Base-by-base conservation (phyloP, 2,329 filamentous ascomycete species). In the Talaromyces amestolkiae region DNA sequence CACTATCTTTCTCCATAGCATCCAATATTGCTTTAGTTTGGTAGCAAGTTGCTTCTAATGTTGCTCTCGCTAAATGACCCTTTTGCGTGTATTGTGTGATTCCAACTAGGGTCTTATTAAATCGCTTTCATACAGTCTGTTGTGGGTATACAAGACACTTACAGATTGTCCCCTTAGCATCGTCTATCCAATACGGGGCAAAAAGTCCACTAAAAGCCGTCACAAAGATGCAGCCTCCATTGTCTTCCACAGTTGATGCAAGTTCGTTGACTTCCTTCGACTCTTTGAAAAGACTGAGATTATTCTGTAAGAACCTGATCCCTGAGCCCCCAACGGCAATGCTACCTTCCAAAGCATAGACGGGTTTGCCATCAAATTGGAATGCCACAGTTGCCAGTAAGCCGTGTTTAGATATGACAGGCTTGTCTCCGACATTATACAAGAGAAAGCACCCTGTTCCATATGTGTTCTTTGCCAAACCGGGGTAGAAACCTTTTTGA, bases 121-220 rank as follows among this genome's bases (percentile, higher is more conserved):
- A 39, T 7, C 10, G 17, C 19, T 11, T 9, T 27, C 56, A 9
- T 15, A 4, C 10, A 22, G n/a, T 71, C 67, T 3, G 37, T 43
- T 54, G 27, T 33, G n/a, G 13, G 45, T 39, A 24, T 39, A 19
- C 15, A 24, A 27, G 22, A 11, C 24, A 62, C 65, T 79, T 81
- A 88, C 86, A 93, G 60, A 95, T 87, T 4, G 92, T 96, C 63
- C 93, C 93, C 75, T 93, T 90, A n/a, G 92, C 92, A 77, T 96
- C 91, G 75, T 96, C 92, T 68, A 96, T 93, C 93, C 93, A 97
- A 78, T 97, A 96, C 0, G 93, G 93, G 0, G 93, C 93, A 75
- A 96, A 96, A 2, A 97, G 85, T 54, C 93, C 93, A 75, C 90
- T 93, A 76, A 97, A 97, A 1, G 92, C 93, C 7, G 93, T 96